Evolutionary conservation across 352 stramenopile species (phyloP).

Genomic region (Phytophthora pluvialis): DNA sequence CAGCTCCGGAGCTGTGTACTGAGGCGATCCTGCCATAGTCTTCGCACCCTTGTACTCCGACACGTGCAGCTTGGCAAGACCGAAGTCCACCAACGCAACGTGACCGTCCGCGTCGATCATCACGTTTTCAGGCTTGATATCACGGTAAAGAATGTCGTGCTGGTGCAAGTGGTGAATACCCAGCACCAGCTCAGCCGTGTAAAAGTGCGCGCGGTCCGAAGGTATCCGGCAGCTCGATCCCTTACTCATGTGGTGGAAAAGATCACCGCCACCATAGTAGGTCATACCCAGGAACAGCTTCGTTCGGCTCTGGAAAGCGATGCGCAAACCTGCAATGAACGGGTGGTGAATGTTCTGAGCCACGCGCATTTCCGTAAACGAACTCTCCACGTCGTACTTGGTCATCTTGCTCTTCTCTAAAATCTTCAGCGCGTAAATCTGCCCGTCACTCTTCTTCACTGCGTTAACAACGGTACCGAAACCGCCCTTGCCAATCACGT

Average conservation of each 20-base stretch:
- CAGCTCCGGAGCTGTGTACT: conserved; percentile 89
- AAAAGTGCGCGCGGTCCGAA: conserved; percentile 88
- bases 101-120: conserved; percentile 96
- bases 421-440: conserved; percentile 93
- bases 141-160: conserved; percentile 95
- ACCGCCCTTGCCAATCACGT: conserved; percentile 89
- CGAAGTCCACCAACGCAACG: conserved; percentile 96
- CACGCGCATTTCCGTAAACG: conserved; percentile 90
- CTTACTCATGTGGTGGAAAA: conserved; percentile 93
- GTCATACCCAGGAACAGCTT: conserved; percentile 91
- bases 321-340: conserved; percentile 86
- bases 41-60: conserved; percentile 90
- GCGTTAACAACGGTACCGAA: conserved; percentile 91
- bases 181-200: conserved; percentile 93
- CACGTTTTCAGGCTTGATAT: conserved; percentile 97
- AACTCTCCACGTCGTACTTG: conserved; percentile 90
- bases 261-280: conserved; percentile 86
- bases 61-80: conserved; percentile 93
- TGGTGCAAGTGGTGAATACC: conserved; percentile 94
- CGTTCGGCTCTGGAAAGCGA: conserved; percentile 88
- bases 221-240: conserved; percentile 87
- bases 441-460: conserved; percentile 90
- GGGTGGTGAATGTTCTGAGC: conserved; percentile 90
- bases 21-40: conserved; percentile 88
- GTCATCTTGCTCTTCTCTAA: conserved; percentile 91